Evolutionary conservation across 108 stramenopile genomes (phyloP).

Genomic region (Skeletonema marinoi): DNA sequence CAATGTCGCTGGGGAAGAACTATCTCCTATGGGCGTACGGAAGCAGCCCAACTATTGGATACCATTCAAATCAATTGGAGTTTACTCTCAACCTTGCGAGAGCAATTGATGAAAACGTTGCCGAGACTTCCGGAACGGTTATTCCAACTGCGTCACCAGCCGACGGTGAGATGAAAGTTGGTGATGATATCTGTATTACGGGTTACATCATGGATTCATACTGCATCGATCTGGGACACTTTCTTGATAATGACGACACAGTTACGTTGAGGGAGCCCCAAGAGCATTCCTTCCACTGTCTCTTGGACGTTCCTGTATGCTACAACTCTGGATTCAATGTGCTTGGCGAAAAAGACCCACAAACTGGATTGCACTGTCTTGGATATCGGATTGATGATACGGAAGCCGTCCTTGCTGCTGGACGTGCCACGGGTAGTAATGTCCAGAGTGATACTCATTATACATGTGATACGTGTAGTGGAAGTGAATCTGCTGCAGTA

Average conservation of each 20-base stretch:
- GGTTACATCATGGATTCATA: constrained; percentile 47
- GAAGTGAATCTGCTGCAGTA: neutral
- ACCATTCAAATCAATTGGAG: constrained; percentile 14
- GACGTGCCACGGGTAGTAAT: constrained; percentile 5
- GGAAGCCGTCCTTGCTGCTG: constrained; percentile 7
- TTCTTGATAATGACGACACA: constrained; percentile 32
- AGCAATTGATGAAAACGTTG: neutral
- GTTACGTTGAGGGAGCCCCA: constrained; percentile 36
- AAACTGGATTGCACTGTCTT: constrained; percentile 21
- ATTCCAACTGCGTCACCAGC: neutral
- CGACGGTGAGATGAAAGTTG: constrained; percentile 11
- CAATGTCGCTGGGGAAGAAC: neutral
- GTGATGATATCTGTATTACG: constrained; percentile 26
- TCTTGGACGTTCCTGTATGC: constrained; percentile 45
- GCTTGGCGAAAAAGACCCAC: constrained; percentile 11
- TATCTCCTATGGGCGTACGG: neutral
- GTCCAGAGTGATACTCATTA: neutral
- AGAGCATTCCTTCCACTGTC: constrained; percentile 50
- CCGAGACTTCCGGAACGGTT: neutral
- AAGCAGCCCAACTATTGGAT: neutral
- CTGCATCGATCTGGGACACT: constrained; percentile 34
- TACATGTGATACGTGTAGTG: constrained; percentile 18
- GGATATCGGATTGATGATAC: constrained; percentile 15
- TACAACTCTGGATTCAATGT: constrained; percentile 35
- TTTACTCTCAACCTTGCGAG: constrained; percentile 27